Conservation (phyloP, 352 stramenopile genomes). For the Achlya hypogyna region DNA sequence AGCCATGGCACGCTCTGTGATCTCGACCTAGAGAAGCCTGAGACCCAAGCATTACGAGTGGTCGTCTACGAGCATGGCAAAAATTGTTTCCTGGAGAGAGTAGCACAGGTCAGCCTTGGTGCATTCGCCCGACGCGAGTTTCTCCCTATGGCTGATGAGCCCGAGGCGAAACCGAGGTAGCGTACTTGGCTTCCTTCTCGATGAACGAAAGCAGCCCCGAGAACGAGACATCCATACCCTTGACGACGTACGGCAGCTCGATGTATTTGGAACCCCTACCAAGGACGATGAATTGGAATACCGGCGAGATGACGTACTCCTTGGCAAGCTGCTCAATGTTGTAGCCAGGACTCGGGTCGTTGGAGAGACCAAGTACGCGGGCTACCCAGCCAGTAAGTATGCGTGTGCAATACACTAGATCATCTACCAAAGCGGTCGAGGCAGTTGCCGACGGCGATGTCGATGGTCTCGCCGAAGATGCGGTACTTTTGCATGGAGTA, state of each 20-base stretch:
- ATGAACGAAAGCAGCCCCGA: constrained; percentile 96
- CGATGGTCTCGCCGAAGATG: constrained; percentile 99
- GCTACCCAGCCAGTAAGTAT: constrained; percentile 25
- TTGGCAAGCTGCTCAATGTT: constrained; percentile 99
- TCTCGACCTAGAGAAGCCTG: constrained; percentile 83
- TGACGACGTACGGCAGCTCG: constrained; percentile 97
- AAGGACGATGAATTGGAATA: constrained; percentile 4
- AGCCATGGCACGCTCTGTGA: constrained; percentile 99
- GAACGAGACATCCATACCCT: constrained; percentile 99
- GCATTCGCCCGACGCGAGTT: constrained; percentile 78
- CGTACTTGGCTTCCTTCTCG: constrained; percentile 87
- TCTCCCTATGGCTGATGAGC: constrained; percentile 34
- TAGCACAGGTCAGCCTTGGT: constrained; percentile 97
- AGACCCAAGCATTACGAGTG: background rate
- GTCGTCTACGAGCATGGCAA: constrained; percentile 94
- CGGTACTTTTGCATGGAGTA: constrained; percentile 84
- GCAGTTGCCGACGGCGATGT: constrained; percentile 99
- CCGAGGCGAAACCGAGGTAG: background rate
- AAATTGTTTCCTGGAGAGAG: constrained; percentile 99
- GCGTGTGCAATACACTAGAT: background rate
- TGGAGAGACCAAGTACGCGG: constrained; percentile 92
- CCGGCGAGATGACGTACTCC: constrained; percentile 37
- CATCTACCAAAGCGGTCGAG: constrained; percentile 91
- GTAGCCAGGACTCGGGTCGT: constrained; percentile 97
- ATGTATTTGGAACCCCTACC: constrained; percentile 84